These are phyloP conservation scores for Cajanus cajan DNA, from an alignment of 306 rosid genomes.

Conservation along the genomic window DNA sequence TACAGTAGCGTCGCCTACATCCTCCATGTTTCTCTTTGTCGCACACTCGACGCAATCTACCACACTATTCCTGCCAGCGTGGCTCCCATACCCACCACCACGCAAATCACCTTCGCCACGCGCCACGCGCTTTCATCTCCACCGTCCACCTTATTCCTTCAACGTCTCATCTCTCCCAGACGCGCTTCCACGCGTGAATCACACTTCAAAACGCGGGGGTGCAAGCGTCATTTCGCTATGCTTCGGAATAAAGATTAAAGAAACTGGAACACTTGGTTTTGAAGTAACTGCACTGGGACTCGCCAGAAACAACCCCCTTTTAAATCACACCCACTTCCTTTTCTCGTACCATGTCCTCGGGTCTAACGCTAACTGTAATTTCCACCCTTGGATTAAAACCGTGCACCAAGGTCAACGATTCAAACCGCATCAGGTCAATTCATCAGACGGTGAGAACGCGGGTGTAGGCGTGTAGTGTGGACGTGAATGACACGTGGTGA, in stretches of 20 bases:
- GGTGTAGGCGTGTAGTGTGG: neutral
- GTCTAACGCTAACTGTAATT: neutral
- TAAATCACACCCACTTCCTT: constrained; percentile 9
- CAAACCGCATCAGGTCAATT: neutral
- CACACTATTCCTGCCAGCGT: constrained; percentile 28
- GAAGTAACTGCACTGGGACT: constrained; percentile 63
- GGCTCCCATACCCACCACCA: constrained; percentile 10
- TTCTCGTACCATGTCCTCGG: neutral
- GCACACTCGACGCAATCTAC: constrained; percentile 12
- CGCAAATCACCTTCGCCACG: neutral
- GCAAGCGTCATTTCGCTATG: constrained; percentile 30
- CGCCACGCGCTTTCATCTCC: constrained; percentile 21
- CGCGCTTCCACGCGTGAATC: constrained; percentile 17
- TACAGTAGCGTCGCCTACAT: neutral
- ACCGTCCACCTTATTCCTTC: neutral
- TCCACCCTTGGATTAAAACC: constrained; percentile 18
- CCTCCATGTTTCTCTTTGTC: constrained; percentile 31
- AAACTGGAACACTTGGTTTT: constrained; percentile 52
- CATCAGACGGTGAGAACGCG: neutral
- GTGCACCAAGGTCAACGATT: neutral
- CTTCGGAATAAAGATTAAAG: constrained; percentile 65
- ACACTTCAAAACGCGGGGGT: neutral
- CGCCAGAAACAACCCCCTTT: constrained; percentile 36
- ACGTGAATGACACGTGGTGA: neutral
- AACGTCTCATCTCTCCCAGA: neutral